Evolutionary conservation across 306 rosid genomes (phyloP), one percentile per base, ranked within the genome.

Genomic region (Sindora glabra): DNA sequence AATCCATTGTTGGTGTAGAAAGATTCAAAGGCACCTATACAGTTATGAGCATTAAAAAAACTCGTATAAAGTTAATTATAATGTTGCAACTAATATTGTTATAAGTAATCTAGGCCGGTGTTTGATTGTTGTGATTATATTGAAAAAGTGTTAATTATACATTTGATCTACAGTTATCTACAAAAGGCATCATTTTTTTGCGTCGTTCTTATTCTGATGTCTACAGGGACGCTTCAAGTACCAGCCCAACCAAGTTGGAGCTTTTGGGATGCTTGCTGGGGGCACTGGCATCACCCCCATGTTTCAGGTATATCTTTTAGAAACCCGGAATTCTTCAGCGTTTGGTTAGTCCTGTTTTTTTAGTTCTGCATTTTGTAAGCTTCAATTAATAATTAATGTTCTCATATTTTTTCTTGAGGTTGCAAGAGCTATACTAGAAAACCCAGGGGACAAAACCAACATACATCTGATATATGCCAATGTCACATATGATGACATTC

Each of bases 241-340:
- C 70, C 74, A 62, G 52, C 79, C 87, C 22, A 89, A 86, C 37
- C 77, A 86, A 82, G 92, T 79, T 62, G 77, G 80, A 81, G 86
- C 95, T 48, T 86, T 89, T 57, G 97, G 97, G 59, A 89, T 89
- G 97, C 67, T 89, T 61, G 95, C 95, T 39, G 97, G 97, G 61
- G 97, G 97, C 73, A 83, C 97, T 48, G 97, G 97, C 47, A 89
- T 89, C 27, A 86, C 97, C 32, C 97, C 97, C 53, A 89, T 89
- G 97, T 89, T 77, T 73, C 97, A 86, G 76, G 97, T 86, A 72
- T 50, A 67, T 17, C 36, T 46, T 21, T 58, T 47, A 40, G 17
- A 23, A 18, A 30, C n/a, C 39, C 25, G 42, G 37, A 38, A 65
- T 44, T 49, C 17, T 52, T 33, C 23, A 58, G 68, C 23, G 16